These are phyloP conservation scores for Tuctoria greenei DNA, from an alignment of 176 grass and related monocot species.

Conservation along the genomic window DNA sequence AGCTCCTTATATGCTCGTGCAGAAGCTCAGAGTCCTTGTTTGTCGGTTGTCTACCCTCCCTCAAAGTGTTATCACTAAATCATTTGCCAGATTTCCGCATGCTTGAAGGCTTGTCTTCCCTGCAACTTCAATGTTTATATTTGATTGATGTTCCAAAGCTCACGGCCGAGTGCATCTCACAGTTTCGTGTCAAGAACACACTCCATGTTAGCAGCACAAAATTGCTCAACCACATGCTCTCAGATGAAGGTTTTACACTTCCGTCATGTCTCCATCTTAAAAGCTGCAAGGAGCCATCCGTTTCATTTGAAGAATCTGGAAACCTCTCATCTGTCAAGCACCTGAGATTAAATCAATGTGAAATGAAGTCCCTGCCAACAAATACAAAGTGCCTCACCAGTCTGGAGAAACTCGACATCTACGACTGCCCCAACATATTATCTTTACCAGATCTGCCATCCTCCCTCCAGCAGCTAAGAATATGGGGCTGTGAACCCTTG, in stretches of 20 bases:
- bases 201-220: not conserved
- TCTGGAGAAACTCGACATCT: accelerated
- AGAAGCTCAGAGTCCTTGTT: not conserved
- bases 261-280: accelerated
- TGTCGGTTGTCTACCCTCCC: not conserved
- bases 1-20: accelerated
- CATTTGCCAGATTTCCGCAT: not conserved
- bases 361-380: not conserved
- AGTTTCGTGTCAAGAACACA: not conserved
- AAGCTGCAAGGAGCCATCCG: not conserved
- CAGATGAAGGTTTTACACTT: not conserved
- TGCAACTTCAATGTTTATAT: accelerated
- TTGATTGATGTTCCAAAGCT: not conserved
- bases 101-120: not conserved
- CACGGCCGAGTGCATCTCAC: not conserved
- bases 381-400: not conserved
- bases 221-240: constrained; percentile 4
- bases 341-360: accelerated
- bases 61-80: accelerated
- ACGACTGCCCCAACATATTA: accelerated
- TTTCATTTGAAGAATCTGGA: not conserved
- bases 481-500: not conserved
- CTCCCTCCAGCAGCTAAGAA: not conserved
- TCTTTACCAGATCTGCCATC: constrained; percentile 22
- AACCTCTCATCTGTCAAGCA: not conserved